Base-by-base conservation (phyloP, 2,329 filamentous ascomycete genomes). In the Aspergillus proliferans region DNA sequence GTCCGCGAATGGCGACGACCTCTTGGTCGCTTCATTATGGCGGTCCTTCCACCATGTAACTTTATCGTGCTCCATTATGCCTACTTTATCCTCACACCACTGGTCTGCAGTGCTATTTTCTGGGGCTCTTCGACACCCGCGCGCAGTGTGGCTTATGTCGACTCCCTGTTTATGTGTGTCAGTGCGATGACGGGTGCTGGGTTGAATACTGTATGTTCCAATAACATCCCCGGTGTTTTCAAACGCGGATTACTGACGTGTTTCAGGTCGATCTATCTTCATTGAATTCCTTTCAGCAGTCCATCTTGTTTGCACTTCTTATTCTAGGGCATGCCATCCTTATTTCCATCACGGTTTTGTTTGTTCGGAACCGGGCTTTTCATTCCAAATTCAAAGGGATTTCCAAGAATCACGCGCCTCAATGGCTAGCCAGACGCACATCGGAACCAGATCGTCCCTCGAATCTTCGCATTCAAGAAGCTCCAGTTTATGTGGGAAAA, bases 161-260 rank as follows among this genome's bases (percentile, higher is more conserved):
- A 88, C 60, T 76, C 80, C n/a, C 65, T 88, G 14, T 88, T 87
- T 62, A 66, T 87, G 46, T 78, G 79, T 45, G 74, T 83, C 38
- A 85, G 81, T 48, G 83, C 84, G 40, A 83, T 87, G 71, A 86
- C 83, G 6, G 75, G 81, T 47, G 79, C 84, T 6, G 85, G 85
- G 0, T 70, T 88, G 49, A 87, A 86, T 58, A 85, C 84, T 1
- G 77, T 69, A 65, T 15, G 57, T 30, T 10, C 45, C 33, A 45
- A 12, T 33, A 83, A 56, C 14, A 46, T 19, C 42, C 7, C n/a
- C n/a, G 4, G 38, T 33, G 6, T 4, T 6, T 14, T 19, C 6
- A 22, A 22, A 49, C 14, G 39, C 26, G 1, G 12, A 15, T 18
- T 39, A 8, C 28, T 56, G 45, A 58, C 6, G n/a, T 40, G n/a